These are phyloP conservation scores for Polygonum aviculare DNA, from an alignment of 148 eudicot genomes.

Conservation along the genomic window DNA sequence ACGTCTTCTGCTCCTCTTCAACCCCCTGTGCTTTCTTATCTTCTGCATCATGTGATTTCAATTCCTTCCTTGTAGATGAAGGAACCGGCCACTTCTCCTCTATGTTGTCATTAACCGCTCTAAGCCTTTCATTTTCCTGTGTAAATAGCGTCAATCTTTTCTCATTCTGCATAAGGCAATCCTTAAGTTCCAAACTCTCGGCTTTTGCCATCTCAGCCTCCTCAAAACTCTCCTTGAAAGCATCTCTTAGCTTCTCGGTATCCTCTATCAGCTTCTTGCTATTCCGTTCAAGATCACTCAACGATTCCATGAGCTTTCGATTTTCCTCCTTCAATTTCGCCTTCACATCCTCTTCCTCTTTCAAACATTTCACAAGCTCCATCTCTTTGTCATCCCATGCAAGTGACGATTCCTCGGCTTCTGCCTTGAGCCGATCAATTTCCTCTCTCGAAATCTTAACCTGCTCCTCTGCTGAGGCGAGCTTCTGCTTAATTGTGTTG, in stretches of 20 bases:
- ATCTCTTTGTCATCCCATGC: conserved; percentile 73
- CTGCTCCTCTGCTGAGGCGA: conserved; percentile 23
- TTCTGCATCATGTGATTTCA: conserved; percentile 11
- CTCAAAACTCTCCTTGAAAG: conserved; percentile 68
- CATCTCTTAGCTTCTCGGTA: conserved; percentile 56
- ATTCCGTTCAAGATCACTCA: conserved; percentile 26
- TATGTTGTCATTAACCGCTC: conserved; percentile 44
- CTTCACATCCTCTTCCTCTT: conserved; percentile 60
- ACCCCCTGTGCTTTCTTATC: background rate
- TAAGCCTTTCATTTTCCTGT: conserved; percentile 60
- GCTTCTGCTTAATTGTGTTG: conserved; percentile 49
- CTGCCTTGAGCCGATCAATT: conserved; percentile 46
- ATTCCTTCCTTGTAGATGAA: conserved; percentile 21
- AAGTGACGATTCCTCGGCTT: conserved; percentile 66
- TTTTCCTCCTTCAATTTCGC: conserved; percentile 26
- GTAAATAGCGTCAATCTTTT: conserved; percentile 45
- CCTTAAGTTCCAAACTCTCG: conserved; percentile 60
- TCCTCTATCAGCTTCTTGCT: conserved; percentile 46
- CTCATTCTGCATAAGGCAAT: conserved; percentile 50
- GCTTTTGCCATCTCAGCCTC: conserved; percentile 61
- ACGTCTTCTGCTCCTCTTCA: conserved; percentile 23
- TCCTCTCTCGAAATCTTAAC: conserved; percentile 37
- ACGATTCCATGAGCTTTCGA: conserved; percentile 19
- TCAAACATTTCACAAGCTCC: conserved; percentile 69
- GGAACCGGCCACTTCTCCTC: conserved; percentile 47